A percentile compares a stretch with the other conserved stretches of the same genome.
phyloP scores from a whole-genome alignment of 106 monocot genomes.

The Dendrobium nobile region DNA sequence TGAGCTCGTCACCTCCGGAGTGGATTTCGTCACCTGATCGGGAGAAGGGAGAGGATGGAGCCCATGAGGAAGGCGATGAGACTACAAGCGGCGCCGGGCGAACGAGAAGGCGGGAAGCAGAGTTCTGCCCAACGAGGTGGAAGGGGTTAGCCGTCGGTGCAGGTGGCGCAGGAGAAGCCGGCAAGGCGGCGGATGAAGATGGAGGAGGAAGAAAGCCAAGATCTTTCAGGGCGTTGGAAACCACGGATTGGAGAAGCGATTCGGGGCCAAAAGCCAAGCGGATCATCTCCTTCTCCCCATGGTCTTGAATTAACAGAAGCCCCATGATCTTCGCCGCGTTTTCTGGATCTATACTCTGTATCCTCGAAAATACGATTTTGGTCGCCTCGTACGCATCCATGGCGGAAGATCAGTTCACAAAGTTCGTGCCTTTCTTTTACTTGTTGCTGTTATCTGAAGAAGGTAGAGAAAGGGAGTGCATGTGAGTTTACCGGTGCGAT shows the following conservation, averaged over 20 bases:
- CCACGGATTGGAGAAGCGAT: slow-evolving; percentile 58
- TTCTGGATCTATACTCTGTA: slow-evolving; percentile 78
- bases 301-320: slow-evolving; percentile 69
- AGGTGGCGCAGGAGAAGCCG: no score
- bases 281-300: slow-evolving; percentile 98
- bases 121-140: no score
- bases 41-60: background rate
- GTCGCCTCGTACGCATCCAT: slow-evolving; percentile 98
- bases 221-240: slow-evolving; percentile 62
- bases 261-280: slow-evolving; percentile 89
- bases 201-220: slow-evolving; percentile 29
- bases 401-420: slow-evolving; percentile 1
- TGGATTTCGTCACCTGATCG: background rate
- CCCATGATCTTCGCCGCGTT: slow-evolving; percentile 92
- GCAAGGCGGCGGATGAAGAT: slow-evolving; percentile 4
- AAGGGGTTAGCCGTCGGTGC: no score
- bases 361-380: slow-evolving; percentile 77
- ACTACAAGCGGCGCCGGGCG: slow-evolving; percentile 8
- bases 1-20: slow-evolving; percentile 23
- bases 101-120: slow-evolving; percentile 5
- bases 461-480: background rate
- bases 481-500: background rate
- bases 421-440: slow-evolving; percentile 3
- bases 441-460: background rate
- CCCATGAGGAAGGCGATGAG: slow-evolving; percentile 6